These are phyloP conservation scores for Zygosaccharomyces bisporus DNA, from an alignment of 805 yeast species.

Conservation along the genomic window DNA sequence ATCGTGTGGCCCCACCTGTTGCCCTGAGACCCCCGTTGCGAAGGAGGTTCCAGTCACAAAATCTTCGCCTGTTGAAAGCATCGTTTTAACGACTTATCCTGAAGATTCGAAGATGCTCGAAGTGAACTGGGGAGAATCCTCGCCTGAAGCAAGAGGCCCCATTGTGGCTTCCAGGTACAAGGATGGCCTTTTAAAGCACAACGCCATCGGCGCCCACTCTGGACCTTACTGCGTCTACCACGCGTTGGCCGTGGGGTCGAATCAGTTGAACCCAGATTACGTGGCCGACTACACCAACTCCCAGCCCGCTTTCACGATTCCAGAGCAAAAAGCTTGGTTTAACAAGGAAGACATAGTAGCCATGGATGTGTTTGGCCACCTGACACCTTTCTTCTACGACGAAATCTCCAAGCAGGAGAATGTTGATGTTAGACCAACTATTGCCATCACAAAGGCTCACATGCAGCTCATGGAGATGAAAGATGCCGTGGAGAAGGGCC, in stretches of 20 bases:
- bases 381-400: constrained; percentile 56
- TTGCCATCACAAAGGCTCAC: constrained; percentile 63
- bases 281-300: constrained; percentile 60
- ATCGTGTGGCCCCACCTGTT: constrained; percentile 7
- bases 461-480: constrained; percentile 57
- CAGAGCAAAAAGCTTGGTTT: constrained; percentile 55
- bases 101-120: constrained; percentile 50
- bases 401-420: constrained; percentile 44
- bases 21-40: neutral
- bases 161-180: constrained; percentile 50
- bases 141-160: constrained; percentile 52
- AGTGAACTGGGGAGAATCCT: constrained; percentile 51
- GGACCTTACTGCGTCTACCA: constrained; percentile 64
- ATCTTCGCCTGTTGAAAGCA: constrained; percentile 21
- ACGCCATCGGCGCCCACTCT: constrained; percentile 62
- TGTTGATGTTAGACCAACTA: constrained; percentile 60
- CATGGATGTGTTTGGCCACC: constrained; percentile 64
- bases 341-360: constrained; percentile 55
- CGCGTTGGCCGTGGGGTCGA: constrained; percentile 60
- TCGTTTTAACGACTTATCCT: constrained; percentile 52
- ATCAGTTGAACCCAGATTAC: constrained; percentile 50
- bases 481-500: constrained; percentile 52
- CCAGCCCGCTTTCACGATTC: constrained; percentile 55
- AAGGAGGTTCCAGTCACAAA: constrained; percentile 8
- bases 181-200: constrained; percentile 50